Evolutionary conservation across 2,329 filamentous ascomycete genomes (phyloP).

Genomic region (Colletotrichum incanum): DNA sequence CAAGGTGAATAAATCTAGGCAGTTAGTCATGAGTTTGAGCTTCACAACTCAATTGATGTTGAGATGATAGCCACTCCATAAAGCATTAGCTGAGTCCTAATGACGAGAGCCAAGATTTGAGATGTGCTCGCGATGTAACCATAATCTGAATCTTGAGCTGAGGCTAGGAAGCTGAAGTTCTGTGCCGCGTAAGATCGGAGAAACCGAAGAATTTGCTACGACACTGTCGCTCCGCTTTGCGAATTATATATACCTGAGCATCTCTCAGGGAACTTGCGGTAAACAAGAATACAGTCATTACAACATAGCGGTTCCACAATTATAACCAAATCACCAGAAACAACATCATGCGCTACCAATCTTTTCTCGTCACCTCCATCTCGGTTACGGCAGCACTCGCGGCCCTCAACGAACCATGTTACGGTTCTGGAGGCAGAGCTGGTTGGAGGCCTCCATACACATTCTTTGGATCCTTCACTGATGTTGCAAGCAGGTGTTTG

Average conservation of each 20-base stretch:
- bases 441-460: conserved; percentile 29
- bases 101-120: conserved; percentile 4
- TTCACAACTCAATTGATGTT: not conserved
- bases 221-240: too few species aligned
- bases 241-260: not conserved
- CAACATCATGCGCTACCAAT: conserved; percentile 23
- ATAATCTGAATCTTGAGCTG: not conserved
- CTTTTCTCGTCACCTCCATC: not conserved
- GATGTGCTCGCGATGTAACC: not conserved
- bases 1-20: too few species aligned
- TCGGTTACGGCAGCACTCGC: conserved; percentile 44
- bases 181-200: not conserved
- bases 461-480: not conserved
- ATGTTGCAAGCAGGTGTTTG: conserved; percentile 53
- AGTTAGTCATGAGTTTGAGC: too few species aligned
- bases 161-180: not conserved
- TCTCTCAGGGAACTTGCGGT: fast-evolving
- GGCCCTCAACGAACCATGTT: conserved; percentile 53
- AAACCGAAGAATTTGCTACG: not conserved
- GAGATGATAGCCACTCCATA: not conserved
- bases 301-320: not conserved
- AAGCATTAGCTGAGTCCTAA: not conserved
- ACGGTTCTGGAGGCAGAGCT: conserved; percentile 44
- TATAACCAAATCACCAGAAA: not conserved
- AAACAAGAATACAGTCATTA: not conserved